Base-by-base conservation (phyloP, 345 rosid genomes). In the Anacardium occidentale region DNA sequence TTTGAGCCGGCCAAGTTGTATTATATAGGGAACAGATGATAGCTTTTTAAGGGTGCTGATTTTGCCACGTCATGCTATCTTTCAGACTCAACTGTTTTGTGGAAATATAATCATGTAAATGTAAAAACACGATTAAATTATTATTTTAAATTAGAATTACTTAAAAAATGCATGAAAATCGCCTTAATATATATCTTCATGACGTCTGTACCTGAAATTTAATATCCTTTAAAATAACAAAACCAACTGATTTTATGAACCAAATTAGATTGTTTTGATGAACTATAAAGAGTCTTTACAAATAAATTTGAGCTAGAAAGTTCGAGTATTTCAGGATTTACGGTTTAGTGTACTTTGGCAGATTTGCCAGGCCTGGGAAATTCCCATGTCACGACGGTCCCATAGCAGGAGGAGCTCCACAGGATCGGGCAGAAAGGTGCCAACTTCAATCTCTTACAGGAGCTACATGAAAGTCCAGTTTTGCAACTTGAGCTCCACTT, bases 361-460 rank as follows among this genome's bases (percentile, higher is more conserved):
- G 75, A 60, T 68, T 68, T 44, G 3, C 75, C 69, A 0, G 48
- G 6, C 12, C 87, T 84, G 0, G 86, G 82, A 29, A 84, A 85
- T 69, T 89, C 90, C 94, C 94, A 89, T 74, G 77, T 83, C 4
- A 76, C 83, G 29, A 89, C 72, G n/a, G 34, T 58, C 4, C 88
- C 82, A 1, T 87, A 88, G 91, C 94, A 87, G 0, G 94, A 85
- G 51, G 90, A 89, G 74, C 83, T 89, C 37, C 87, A 72, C 2
- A 89, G 54, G 79, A 78, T 76, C 0, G 90, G 91, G 61, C 84
- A 79, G 63, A 17, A 0, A 91, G 94, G 62, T 87, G 94, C 94
- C 94, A 89, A 66, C 86, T 87, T 58, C 90, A 87, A 72, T 89
- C 94, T 73, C 94, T 85, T 10, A 87, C 87, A 8, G 88, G 81